phyloP scores from a whole-genome alignment of 495 filamentous ascomycete genomes.

The Aspergillus leporis region DNA sequence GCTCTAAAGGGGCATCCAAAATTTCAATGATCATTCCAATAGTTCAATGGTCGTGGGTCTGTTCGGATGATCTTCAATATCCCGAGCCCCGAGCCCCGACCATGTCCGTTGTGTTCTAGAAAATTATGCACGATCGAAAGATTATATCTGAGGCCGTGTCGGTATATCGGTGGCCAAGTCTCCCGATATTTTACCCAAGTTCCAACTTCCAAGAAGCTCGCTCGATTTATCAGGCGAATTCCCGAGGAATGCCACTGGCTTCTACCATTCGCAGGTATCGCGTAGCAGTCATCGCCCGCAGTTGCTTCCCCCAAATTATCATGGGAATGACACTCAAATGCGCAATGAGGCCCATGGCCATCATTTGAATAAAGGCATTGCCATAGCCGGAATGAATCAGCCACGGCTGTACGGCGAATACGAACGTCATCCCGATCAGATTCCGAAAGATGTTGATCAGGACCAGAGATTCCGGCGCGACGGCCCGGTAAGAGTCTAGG shows the following conservation, averaged over 20 bases:
- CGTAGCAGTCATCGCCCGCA: neutral
- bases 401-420: conserved; percentile 4
- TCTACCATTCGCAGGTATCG: conserved; percentile 4
- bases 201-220: neutral
- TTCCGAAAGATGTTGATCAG: conserved; percentile 7
- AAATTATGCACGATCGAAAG: too few relatives aligned
- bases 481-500: conserved; percentile 6
- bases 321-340: conserved; percentile 4
- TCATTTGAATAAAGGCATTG: conserved; percentile 4
- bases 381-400: neutral
- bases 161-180: too few relatives aligned
- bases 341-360: conserved; percentile 1
- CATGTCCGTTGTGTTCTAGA: too few relatives aligned
- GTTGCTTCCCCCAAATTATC: conserved; percentile 4
- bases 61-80: neutral
- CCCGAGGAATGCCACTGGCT: conserved; percentile 2
- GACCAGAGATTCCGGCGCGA: neutral
- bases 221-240: neutral
- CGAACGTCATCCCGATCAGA: conserved; percentile 5
- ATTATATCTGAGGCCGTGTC: too few relatives aligned
- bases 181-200: too few relatives aligned
- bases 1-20: neutral
- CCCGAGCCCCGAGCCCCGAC: too few relatives aligned
- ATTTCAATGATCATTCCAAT: neutral
- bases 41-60: neutral